Evolutionary conservation across 257 asterid genomes (phyloP).

Genomic region (Osmanthus fragrans): DNA sequence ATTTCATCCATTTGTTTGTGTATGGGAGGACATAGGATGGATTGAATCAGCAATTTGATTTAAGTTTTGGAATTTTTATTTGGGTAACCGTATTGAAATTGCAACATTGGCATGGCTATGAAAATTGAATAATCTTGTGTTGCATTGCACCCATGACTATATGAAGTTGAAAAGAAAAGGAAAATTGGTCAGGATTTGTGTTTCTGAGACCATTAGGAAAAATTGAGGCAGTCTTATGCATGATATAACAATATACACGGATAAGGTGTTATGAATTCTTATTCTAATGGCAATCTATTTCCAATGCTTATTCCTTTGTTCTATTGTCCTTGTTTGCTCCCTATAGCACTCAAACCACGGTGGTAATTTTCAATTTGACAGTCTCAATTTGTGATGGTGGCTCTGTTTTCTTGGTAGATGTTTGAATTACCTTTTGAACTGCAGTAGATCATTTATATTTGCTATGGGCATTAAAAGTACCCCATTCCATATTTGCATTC

Average conservation of each 20-base stretch:
- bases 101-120: background rate
- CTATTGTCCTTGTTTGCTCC: background rate
- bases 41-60: background rate
- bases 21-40: background rate
- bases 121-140: background rate
- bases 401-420: background rate
- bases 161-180: constrained; percentile 10
- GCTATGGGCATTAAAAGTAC: background rate
- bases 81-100: background rate
- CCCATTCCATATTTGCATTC: background rate
- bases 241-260: background rate
- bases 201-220: background rate
- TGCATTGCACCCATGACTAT: background rate
- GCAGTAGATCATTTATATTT: constrained; percentile 3
- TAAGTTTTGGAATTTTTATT: background rate
- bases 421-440: constrained; percentile 4
- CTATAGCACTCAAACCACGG: background rate
- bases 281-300: background rate
- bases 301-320: background rate
- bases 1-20: background rate
- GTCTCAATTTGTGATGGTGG: constrained; percentile 1
- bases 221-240: background rate
- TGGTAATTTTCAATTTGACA: background rate
- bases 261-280: background rate
- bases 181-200: background rate